Base-by-base conservation (phyloP, 2,329 filamentous ascomycete species). In the Intubia oerlemansii region DNA sequence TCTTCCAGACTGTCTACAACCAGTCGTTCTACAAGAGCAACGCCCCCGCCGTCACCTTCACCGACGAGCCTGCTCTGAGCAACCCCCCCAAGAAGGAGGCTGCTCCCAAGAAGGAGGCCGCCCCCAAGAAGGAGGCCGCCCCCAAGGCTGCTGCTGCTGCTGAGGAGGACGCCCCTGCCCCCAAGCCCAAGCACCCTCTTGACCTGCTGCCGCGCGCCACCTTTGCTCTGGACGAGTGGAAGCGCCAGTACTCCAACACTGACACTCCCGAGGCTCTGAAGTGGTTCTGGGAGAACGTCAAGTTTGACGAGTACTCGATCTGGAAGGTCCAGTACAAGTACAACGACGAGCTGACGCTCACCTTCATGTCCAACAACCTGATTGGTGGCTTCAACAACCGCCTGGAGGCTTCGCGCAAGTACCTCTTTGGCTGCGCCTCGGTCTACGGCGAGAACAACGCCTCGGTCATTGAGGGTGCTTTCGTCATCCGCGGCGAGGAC, bases 361-460 rank as follows among this genome's bases (percentile, higher is more conserved):
- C 77, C 49, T 98, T 98, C 78, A 98, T 98, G 88, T 85, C 81
- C 44, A 80, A 77, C 67, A 98, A 98, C 71, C 63, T 95, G 56
- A 85, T 98, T 52, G 84, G 79, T 57, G 88, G 88, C 53, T 92
- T 98, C 71, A 91, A 93, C 62, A 68, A 71, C 54, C 88, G 88
- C 66, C 80, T 98, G 36, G 88, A 98, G 68, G 88, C 52, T 39
- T 92, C 81, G 50, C 84, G 88, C 65, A 98, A 98, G 75, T 92
- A 81, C 68, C 57, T 98, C 51, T 95, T 98, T 59, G 88, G 88
- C 44, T 71, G 65, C 46, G 70, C 71, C 45, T 85, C 79, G 42
- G 88, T 98, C 42, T 98, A 78, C 53, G 88, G 88, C 48, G 56
- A 64, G 53, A 72, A 71, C 68, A 82, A 92, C 59, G 68, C 84